Evolutionary conservation across 2,329 filamentous ascomycete species (phyloP), one percentile per base, ranked within the genome.

Genomic region (Curvularia lunata): DNA sequence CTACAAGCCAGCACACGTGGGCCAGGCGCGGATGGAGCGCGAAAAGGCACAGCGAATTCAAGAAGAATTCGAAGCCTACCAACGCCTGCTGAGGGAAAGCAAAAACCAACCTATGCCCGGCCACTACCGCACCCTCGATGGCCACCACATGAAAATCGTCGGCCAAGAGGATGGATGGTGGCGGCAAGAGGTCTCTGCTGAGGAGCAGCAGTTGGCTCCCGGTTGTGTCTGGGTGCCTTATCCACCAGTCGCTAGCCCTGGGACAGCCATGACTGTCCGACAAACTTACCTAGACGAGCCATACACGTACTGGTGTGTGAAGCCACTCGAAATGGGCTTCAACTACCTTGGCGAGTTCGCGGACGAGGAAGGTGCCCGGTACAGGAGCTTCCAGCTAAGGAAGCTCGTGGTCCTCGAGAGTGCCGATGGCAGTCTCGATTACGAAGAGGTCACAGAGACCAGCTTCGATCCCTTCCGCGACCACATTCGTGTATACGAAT

Each of bases 101-200:
- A 13, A 40, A 2, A 9, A 19, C 7, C n/a, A 18, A n/a, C 43
- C 25, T 10, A 1, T 8, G 6, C 19, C 27, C 6, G 43, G 51
- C 16, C 41, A 47, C 19, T 54, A 52, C 48, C 53, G 53, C 40
- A 55, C 41, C 30, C 9, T 23, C 13, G 37, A 8, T 4, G 48
- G 53, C 10, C 25, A 45, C 19, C 34, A 51, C 18, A 10, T 55
- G 30, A 16, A 25, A 23, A 40, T 52, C 7, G 7, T 45, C 30
- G 13, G 4, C 8, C 3, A n/a, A 1, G 9, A 30, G 28, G 28
- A 9, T 5, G 21, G 10, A 1, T 51, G 16, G 21, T 3, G 4
- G 18, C 21, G 16, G 9, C 23, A 40, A 27, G 18, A 18, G 8
- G 6, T 52, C 19, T 32, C 53, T 45, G 13, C 4, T 12, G 30